Evolutionary conservation across 2,329 filamentous ascomycete species (phyloP).

Genomic region (Microcyclospora tardicrescens): DNA sequence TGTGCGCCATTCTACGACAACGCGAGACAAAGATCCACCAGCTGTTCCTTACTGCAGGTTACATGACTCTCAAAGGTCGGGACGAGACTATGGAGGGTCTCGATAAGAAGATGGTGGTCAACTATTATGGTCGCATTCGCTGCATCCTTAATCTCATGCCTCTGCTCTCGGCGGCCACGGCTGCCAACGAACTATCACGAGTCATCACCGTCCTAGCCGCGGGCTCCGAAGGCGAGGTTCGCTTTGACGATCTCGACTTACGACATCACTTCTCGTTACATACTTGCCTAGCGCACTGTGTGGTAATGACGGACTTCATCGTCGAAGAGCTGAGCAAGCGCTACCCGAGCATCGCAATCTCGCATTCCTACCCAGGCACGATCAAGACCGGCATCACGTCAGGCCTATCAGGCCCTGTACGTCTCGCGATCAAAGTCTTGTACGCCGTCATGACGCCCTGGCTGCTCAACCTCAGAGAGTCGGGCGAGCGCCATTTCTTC

Average conservation of each 20-base stretch:
- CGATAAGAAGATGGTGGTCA: conserved; percentile 37
- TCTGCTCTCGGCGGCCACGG: conserved; percentile 32
- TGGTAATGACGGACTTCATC: conserved; percentile 39
- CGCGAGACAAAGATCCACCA: conserved; percentile 43
- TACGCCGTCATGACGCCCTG: conserved; percentile 26
- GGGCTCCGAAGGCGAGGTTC: conserved; percentile 40
- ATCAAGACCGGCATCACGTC: conserved; percentile 35
- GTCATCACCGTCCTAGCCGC: conserved; percentile 44
- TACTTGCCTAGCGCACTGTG: conserved; percentile 28
- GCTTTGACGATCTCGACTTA: conserved; percentile 34
- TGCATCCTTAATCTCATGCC: conserved; percentile 47
- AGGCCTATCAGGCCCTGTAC: conserved; percentile 21
- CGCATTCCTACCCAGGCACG: conserved; percentile 36
- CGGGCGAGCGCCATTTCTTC: conserved; percentile 35
- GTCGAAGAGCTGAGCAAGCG: conserved; percentile 37
- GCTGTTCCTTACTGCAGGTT: conserved; percentile 41
- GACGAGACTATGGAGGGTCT: conserved; percentile 46
- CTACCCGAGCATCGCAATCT: conserved; percentile 36
- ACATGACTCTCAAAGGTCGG: conserved; percentile 30
- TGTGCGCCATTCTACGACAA: conserved; percentile 34
- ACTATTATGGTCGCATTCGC: conserved; percentile 46
- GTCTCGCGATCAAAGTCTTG: conserved; percentile 21
- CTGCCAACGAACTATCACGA: conserved; percentile 32
- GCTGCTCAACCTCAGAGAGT: conserved; percentile 28
- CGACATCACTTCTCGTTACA: conserved; percentile 26